Percentiles rank a stretch among this genome's conserved stretches.
phyloP scores from a whole-genome alignment of 257 asterid genomes.

The Fraxinus anomala region DNA sequence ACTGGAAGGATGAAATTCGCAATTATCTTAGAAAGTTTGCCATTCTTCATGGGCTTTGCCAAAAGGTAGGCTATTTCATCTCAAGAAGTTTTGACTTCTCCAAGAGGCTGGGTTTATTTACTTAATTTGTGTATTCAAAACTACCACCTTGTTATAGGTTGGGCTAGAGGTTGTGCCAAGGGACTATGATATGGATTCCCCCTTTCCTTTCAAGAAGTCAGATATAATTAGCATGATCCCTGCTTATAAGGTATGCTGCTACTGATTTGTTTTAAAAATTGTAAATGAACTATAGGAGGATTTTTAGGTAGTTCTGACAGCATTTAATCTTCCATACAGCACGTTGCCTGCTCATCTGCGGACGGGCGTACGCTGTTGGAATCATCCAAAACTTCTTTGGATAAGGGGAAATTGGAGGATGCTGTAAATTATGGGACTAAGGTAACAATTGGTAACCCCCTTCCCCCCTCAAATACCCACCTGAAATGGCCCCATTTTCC shows the following conservation, averaged over 20 bases:
- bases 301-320: slow-evolving; percentile 33
- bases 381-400: slow-evolving; percentile 79
- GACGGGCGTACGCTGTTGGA: slow-evolving; percentile 80
- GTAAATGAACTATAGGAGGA: slow-evolving; percentile 16
- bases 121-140: slow-evolving; percentile 9
- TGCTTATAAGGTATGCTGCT: slow-evolving; percentile 56
- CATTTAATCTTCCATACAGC: slow-evolving; percentile 45
- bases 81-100: slow-evolving; percentile 8
- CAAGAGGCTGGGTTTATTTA: neutral
- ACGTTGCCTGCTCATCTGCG: slow-evolving; percentile 78
- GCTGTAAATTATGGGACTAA: slow-evolving; percentile 77
- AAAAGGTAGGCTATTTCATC: slow-evolving; percentile 49
- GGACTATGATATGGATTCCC: slow-evolving; percentile 76
- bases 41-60: slow-evolving; percentile 78
- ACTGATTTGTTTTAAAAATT: slow-evolving; percentile 17
- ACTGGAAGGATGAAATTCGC: slow-evolving; percentile 53
- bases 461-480: neutral
- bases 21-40: slow-evolving; percentile 61
- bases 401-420: slow-evolving; percentile 81
- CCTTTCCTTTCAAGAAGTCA: slow-evolving; percentile 63
- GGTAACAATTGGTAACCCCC: slow-evolving; percentile 36
- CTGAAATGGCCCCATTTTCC: neutral
- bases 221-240: slow-evolving; percentile 76
- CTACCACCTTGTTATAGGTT: slow-evolving; percentile 43
- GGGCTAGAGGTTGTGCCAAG: slow-evolving; percentile 76